These are phyloP conservation scores for Amanita jacksonii DNA, from an alignment of 768 basidiomycete species.

Conservation along the genomic window DNA sequence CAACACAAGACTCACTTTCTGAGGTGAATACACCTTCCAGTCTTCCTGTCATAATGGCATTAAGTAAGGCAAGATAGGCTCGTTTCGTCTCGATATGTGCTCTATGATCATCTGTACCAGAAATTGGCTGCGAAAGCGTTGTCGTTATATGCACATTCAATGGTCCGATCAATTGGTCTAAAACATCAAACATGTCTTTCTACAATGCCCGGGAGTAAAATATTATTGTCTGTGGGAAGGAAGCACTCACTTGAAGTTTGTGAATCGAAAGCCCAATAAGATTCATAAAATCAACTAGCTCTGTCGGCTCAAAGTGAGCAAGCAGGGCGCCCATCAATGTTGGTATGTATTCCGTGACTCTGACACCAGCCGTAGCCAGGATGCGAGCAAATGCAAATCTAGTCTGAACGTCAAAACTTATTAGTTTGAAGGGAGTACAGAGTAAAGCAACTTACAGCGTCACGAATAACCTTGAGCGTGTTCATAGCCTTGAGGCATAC, in stretches of 20 bases:
- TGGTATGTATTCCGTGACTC: conserved; percentile 81
- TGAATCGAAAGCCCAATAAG: conserved; percentile 90
- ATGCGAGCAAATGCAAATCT: conserved; percentile 92
- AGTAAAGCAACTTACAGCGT: conserved; percentile 57
- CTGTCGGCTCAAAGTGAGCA: conserved; percentile 83
- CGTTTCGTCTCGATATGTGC: conserved; percentile 77
- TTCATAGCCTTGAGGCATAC: conserved; percentile 87
- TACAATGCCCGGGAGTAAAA: conserved; percentile 19
- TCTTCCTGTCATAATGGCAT: conserved; percentile 70
- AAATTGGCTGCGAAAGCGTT: conserved; percentile 70
- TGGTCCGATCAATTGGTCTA: conserved; percentile 86
- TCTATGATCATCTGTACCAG: conserved; percentile 81
- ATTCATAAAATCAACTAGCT: conserved; percentile 91
- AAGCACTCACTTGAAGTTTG: conserved; percentile 64
- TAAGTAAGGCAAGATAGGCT: conserved; percentile 78
- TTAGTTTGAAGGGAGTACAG: not conserved
- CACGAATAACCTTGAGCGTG: conserved; percentile 74
- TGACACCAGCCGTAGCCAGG: conserved; percentile 79
- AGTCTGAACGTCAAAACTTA: conserved; percentile 39
- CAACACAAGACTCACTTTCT: conserved; percentile 46
- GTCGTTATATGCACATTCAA: conserved; percentile 74
- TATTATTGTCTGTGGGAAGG: conserved; percentile 3
- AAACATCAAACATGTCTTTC: conserved; percentile 79
- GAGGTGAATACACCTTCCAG: conserved; percentile 82
- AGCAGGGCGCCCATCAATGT: conserved; percentile 86